Evolutionary conservation across 2,329 filamentous ascomycete genomes (phyloP), one percentile per base, ranked within the genome.

Genomic region (Colletotrichum sp.): DNA sequence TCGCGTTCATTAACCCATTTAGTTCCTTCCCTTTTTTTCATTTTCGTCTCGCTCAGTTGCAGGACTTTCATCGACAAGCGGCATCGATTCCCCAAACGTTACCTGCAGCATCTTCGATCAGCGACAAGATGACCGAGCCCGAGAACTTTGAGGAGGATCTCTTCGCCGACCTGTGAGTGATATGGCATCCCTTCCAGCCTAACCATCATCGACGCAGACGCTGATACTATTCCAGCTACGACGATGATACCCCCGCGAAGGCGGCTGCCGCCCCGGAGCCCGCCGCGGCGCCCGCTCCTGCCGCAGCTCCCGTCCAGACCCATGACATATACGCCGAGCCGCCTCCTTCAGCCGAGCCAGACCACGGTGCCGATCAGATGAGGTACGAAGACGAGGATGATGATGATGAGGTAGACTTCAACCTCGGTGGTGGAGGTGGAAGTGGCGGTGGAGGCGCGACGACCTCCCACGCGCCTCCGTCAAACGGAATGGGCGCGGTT

Each of bases 61-160:
- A 48, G 16, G n/a, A 36, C 14, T 13, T 16, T 21, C 26, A 26
- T 34, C 34, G 5, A 24, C 28, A 34, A n/a, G 16, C n/a, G 28
- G 8, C 18, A 59, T 21, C 30, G 13, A 34, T 24, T n/a, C 12
- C 6, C 9, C 32, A 21, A 16, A 9, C 16, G 24, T 18, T 34
- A 32, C 30, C 32, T 16, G 30, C 28, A 55, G n/a, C 26, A 21
- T 24, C n/a, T 38, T 34, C 43, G 48, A 38, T 52, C 24, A 34
- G 9, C 59, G 73, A 77, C 82, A 89, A 65, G 80, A 97, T 96
- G 95, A 92, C 94, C 63, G 95, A 97, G 81, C 88, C 90, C 69
- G 94, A 96, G 82, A 94, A 95, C 79, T 93, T 95, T 79, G 96
- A 98, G 80, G 96, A 98, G 82, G 96, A 98, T 90, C 94, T 98